Conservation (phyloP, 352 stramenopile species). For the Peronospora destructor region DNA sequence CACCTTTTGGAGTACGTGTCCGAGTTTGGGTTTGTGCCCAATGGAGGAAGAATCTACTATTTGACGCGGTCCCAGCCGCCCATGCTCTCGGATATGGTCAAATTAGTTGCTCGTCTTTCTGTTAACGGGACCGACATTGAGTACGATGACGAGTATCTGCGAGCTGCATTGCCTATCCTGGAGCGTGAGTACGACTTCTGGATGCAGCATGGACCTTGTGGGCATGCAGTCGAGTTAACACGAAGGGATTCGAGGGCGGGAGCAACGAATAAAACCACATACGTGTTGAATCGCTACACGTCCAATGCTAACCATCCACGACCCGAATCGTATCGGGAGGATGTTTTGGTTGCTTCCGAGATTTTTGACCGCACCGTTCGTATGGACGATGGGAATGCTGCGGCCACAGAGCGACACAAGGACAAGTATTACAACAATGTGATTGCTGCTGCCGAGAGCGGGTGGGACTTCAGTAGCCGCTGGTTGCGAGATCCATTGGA, state of each 20-base stretch:
- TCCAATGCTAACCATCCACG: slow-evolving; percentile 65
- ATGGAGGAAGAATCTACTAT: slow-evolving; percentile 89
- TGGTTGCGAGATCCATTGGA: slow-evolving; percentile 61
- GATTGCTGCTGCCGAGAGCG: slow-evolving; percentile 79
- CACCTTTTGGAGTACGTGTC: slow-evolving; percentile 85
- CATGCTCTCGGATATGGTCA: slow-evolving; percentile 85
- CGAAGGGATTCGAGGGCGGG: slow-evolving; percentile 16
- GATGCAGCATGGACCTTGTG: slow-evolving; percentile 64
- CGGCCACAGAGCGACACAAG: slow-evolving; percentile 42
- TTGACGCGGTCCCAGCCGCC: slow-evolving; percentile 85
- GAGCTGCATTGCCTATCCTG: slow-evolving; percentile 48
- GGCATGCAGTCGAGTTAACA: slow-evolving; percentile 51
- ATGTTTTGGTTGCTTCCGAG: slow-evolving; percentile 56
- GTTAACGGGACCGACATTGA: slow-evolving; percentile 33
- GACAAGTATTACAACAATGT: slow-evolving; percentile 79
- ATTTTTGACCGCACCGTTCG: slow-evolving; percentile 45
- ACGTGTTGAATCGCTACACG: slow-evolving; percentile 78
- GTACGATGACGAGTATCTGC: slow-evolving; percentile 51
- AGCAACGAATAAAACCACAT: slow-evolving; percentile 6
- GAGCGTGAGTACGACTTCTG: slow-evolving; percentile 82
- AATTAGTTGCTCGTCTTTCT: slow-evolving; percentile 37
- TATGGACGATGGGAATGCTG: slow-evolving; percentile 29
- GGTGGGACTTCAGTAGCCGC: slow-evolving; percentile 87
- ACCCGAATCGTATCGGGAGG: slow-evolving; percentile 84
- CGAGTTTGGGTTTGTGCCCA: slow-evolving; percentile 85